Evolutionary conservation across 192 early-diverging fungal species (phyloP).

Genomic region (Podila horticola): DNA sequence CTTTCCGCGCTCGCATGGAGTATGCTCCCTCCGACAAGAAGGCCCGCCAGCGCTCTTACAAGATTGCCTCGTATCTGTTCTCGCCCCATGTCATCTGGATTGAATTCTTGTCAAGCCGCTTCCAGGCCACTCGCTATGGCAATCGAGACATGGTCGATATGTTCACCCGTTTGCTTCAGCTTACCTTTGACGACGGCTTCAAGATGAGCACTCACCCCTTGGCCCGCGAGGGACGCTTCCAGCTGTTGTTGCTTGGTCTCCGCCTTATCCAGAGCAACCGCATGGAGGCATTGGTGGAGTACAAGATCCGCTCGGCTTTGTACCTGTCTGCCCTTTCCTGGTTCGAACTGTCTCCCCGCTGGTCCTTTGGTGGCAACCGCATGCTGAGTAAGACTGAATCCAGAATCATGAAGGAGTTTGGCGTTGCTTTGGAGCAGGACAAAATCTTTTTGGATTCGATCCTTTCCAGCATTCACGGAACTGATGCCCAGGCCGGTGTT

Average conservation of each 20-base stretch:
- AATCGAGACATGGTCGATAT: conserved; percentile 78
- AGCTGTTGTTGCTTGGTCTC: conserved; percentile 78
- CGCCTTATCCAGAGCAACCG: conserved; percentile 77
- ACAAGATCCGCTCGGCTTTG: conserved; percentile 70
- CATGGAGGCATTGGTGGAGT: conserved; percentile 70
- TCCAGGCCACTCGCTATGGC: conserved; percentile 82
- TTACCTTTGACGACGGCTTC: conserved; percentile 67
- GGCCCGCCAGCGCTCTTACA: conserved; percentile 68
- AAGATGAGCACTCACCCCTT: conserved; percentile 71
- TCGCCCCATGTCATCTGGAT: conserved; percentile 86
- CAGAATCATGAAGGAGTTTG: conserved; percentile 73
- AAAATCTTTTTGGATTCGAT: conserved; percentile 65
- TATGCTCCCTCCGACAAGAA: conserved; percentile 92
- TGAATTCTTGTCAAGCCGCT: conserved; percentile 86
- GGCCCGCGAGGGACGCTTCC: conserved; percentile 82
- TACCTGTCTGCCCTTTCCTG: conserved; percentile 83
- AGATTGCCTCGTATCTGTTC: conserved; percentile 68
- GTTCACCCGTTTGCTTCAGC: conserved; percentile 82
- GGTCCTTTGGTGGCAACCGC: conserved; percentile 83
- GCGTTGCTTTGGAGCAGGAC: conserved; percentile 68
- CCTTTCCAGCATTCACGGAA: conserved; percentile 52
- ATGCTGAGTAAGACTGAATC: conserved; percentile 69
- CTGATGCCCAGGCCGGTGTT: conserved; percentile 20
- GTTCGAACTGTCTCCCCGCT: conserved; percentile 82
- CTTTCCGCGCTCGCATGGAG: conserved; percentile 92